A percentile compares a stretch with the other conserved stretches of the same genome.
Conservation (phyloP, 495 filamentous ascomycete genomes). For the Gamarada debralockiae region DNA sequence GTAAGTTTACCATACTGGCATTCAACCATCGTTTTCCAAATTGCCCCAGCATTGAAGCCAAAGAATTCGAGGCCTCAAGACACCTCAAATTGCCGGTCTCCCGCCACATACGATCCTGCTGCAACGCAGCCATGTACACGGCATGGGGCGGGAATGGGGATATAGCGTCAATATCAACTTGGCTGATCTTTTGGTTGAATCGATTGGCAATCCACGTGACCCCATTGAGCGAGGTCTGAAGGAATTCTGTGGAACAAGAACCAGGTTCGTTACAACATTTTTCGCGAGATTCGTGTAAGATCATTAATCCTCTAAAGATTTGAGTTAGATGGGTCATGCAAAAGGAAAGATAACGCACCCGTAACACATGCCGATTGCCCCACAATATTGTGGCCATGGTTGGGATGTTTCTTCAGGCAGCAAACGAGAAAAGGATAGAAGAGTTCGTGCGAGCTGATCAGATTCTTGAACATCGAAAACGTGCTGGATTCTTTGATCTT, state of each 20-base stretch:
- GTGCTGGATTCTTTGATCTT: background rate
- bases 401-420: constrained; percentile 16
- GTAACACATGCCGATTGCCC: constrained; percentile 18
- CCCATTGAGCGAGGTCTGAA: constrained; percentile 1
- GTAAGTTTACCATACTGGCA: constrained; percentile 13
- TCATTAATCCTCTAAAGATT: constrained; percentile 14
- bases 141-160: constrained; percentile 14
- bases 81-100: constrained; percentile 5
- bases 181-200: constrained; percentile 7
- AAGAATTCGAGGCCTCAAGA: background rate
- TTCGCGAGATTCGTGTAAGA: constrained; percentile 6
- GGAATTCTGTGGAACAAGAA: background rate
- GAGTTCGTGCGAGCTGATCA: constrained; percentile 14
- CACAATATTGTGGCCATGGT: constrained; percentile 16
- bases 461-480: constrained; percentile 10
- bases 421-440: constrained; percentile 12
- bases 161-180: constrained; percentile 9
- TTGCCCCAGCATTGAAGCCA: constrained; percentile 7
- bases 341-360: constrained; percentile 1
- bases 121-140: background rate
- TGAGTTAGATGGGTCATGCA: no score
- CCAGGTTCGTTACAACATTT: background rate
- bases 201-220: constrained; percentile 1
- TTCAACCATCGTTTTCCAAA: constrained; percentile 14
- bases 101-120: constrained; percentile 5